phyloP scores from a whole-genome alignment of 148 eudicot species.

The Linanthus parryae region DNA sequence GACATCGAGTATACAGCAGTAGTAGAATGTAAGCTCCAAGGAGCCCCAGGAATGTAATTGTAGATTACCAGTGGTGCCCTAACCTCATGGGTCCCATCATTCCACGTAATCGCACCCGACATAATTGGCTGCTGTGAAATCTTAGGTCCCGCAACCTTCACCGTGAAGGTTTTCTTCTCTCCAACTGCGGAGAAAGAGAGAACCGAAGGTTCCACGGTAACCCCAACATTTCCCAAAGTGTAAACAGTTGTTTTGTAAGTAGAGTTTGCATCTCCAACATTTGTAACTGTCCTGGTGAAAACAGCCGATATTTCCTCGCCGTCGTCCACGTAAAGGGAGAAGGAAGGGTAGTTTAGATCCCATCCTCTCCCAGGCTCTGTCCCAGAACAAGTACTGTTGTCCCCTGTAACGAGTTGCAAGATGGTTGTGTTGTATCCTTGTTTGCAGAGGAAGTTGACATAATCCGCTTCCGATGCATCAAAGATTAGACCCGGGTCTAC shows the following conservation, averaged over 20 bases:
- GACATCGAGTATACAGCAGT: neutral
- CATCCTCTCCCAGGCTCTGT: constrained; percentile 1
- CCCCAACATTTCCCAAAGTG: neutral
- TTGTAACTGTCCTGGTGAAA: constrained; percentile 4
- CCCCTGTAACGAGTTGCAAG: constrained; percentile 2
- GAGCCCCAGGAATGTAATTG: constrained; percentile 23
- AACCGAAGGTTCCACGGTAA: neutral
- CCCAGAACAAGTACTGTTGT: neutral
- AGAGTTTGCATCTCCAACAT: constrained; percentile 1
- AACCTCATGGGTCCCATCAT: constrained; percentile 12
- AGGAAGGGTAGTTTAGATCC: constrained; percentile 15
- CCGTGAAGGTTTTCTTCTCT: constrained; percentile 3
- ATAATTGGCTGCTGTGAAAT: constrained; percentile 9
- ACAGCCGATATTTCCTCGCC: neutral
- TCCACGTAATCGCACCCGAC: constrained; percentile 13
- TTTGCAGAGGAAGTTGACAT: constrained; percentile 4
- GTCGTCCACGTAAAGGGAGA: neutral
- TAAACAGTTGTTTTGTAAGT: neutral
- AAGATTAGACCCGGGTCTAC: constrained; percentile 7
- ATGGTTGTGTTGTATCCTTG: constrained; percentile 2
- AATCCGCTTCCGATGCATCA: constrained; percentile 5
- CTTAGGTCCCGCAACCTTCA: constrained; percentile 2
- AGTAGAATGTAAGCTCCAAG: constrained; percentile 16
- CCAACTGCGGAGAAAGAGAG: neutral
- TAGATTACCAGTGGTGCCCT: constrained; percentile 19